Evolutionary conservation across 2,329 filamentous ascomycete genomes (phyloP).

Genomic region (Triangularia verruculosa): DNA sequence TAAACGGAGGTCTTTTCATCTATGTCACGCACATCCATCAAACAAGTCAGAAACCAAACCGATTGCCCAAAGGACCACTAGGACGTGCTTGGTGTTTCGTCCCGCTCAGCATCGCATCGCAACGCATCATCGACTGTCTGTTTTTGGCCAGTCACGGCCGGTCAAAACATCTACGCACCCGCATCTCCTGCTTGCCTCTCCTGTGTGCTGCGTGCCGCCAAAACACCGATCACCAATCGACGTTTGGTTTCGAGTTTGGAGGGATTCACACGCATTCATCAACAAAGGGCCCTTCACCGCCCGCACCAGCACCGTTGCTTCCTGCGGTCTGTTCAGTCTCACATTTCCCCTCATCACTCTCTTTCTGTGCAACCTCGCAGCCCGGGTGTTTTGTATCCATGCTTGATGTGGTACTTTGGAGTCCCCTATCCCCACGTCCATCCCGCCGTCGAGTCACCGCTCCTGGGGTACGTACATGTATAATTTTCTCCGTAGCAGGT

Average conservation of each 20-base stretch:
- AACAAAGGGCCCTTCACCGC: conserved; percentile 7
- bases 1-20: conserved; percentile 15
- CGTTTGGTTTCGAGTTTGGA: conserved; percentile 24
- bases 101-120: conserved; percentile 24
- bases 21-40: conserved; percentile 23
- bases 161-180: not conserved
- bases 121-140: conserved; percentile 13
- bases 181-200: not conserved
- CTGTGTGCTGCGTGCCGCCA: not conserved
- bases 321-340: conserved; percentile 21
- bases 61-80: conserved; percentile 5
- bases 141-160: not conserved
- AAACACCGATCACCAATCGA: conserved; percentile 23
- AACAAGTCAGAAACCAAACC: conserved; percentile 4
- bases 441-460: not conserved
- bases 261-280: conserved; percentile 7
- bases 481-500: not conserved
- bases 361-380: conserved; percentile 19
- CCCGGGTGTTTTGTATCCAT: conserved; percentile 24
- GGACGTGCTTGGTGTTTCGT: conserved; percentile 20
- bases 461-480: conserved; percentile 2
- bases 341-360: conserved; percentile 18
- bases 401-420: conserved; percentile 12
- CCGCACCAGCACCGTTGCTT: conserved; percentile 11
- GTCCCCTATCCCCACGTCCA: conserved; percentile 16